phyloP scores from a whole-genome alignment of 306 rosid species.

The Vigna radiata region DNA sequence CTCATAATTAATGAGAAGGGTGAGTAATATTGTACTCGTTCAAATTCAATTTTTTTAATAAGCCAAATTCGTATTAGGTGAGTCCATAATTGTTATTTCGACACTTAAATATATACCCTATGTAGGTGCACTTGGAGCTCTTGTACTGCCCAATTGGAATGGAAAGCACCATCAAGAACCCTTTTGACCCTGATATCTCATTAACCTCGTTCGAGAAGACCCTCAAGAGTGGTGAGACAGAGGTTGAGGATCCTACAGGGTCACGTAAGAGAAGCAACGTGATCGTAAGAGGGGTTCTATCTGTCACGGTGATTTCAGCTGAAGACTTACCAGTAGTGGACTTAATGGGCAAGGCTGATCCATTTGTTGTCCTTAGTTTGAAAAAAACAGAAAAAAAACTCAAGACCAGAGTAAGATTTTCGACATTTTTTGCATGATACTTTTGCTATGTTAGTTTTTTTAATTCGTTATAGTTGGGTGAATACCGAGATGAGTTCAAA shows the following conservation, averaged over 20 bases:
- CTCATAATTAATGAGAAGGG: no score
- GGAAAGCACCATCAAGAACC: constrained; percentile 56
- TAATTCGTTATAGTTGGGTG: neutral
- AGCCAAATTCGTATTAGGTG: neutral
- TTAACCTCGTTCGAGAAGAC: constrained; percentile 78
- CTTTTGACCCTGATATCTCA: constrained; percentile 66
- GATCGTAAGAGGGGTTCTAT: constrained; percentile 86
- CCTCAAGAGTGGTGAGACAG: constrained; percentile 55
- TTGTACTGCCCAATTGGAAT: constrained; percentile 79
- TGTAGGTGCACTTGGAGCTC: constrained; percentile 93
- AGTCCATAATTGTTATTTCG: neutral
- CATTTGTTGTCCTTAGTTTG: constrained; percentile 75
- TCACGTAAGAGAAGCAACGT: constrained; percentile 68
- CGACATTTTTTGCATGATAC: neutral
- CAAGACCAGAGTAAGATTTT: constrained; percentile 82
- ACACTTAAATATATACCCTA: neutral
- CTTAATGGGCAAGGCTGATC: constrained; percentile 94
- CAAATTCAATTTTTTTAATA: neutral
- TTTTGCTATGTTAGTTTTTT: neutral
- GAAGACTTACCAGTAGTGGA: constrained; percentile 86
- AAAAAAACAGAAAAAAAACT: constrained; percentile 76
- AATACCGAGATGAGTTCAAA: neutral
- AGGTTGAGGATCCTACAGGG: constrained; percentile 40
- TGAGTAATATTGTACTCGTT: neutral
- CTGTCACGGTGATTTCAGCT: constrained; percentile 88